phyloP scores from a whole-genome alignment of 352 stramenopile species.

The Aphanomyces stellatus region DNA sequence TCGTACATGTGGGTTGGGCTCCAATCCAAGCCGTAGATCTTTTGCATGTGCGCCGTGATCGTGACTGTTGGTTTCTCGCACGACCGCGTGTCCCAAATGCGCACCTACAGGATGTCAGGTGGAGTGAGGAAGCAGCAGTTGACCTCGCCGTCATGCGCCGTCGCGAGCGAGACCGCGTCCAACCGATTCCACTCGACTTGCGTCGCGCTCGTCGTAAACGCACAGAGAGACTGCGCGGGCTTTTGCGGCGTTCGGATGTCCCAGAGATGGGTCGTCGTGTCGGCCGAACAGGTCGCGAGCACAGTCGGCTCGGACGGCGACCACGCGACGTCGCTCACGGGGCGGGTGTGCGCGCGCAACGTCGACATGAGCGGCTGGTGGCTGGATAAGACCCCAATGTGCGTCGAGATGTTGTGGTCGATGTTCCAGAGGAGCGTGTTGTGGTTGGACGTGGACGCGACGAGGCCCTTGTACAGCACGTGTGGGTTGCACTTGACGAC shows the following conservation, averaged over 20 bases:
- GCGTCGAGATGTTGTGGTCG: constrained; percentile 17
- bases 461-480: constrained; percentile 45
- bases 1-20: constrained; percentile 66
- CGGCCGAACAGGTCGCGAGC: constrained; percentile 67
- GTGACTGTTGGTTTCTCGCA: constrained; percentile 44
- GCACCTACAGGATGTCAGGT: constrained; percentile 26
- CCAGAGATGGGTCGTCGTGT: constrained; percentile 76
- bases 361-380: constrained; percentile 58
- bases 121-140: neutral
- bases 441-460: constrained; percentile 72
- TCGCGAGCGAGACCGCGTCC: constrained; percentile 57
- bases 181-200: constrained; percentile 75
- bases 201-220: constrained; percentile 55
- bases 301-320: constrained; percentile 58
- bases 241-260: constrained; percentile 62
- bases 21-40: constrained; percentile 78
- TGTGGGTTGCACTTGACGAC: constrained; percentile 77
- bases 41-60: constrained; percentile 78
- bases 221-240: constrained; percentile 57
- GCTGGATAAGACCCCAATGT: constrained; percentile 19
- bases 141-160: constrained; percentile 63
- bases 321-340: constrained; percentile 72
- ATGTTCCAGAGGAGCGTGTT: constrained; percentile 81
- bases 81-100: constrained; percentile 63
- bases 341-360: constrained; percentile 57